Base-by-base conservation (phyloP, 345 rosid genomes). In the Bruguiera parviflora region DNA sequence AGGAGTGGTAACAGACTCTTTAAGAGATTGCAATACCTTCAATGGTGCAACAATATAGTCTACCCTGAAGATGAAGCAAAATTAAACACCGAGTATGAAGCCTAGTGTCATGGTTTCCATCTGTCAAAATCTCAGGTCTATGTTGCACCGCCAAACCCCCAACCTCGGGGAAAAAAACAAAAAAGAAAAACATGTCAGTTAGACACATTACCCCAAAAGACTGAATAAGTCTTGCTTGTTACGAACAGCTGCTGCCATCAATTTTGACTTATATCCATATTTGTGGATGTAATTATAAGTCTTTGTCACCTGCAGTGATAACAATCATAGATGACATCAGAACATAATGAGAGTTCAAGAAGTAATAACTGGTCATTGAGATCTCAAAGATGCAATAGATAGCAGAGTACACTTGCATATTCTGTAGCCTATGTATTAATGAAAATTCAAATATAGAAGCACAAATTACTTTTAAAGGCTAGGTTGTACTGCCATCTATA, bases 161-260 rank as follows among this genome's bases (percentile, higher is more conserved):
- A 5, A 9, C 58, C 58, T 16, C 2, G 1, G 1, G 2, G 15
- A 56, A 24, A 56, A 22, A 10, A 10, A 56, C 0, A 56, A 3
- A 9, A n/a, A 8, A 53, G 6, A n/a, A n/a, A n/a, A n/a, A n/a
- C n/a, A n/a, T 10, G 18, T 9, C 25, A 46, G 18, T 20, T 18
- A 55, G 19, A 21, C 55, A 56, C 53, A 62, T 67, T 79, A 91
- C 99, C 98, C 97, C 75, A 95, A 75, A 79, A 95, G 89, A 75
- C 92, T 89, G 85, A 91, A 95, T 52, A 95, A 77, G 83, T 91
- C 96, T 76, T 91, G 96, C 76, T 89, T 95, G 95, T 95, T 94
- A 28, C 97, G 82, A 74, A 95, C 97, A 63, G 97, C 97, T 69
- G 99, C 98, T 43, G 97, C 98, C 96, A 91, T 94, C 77, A 95